phyloP scores from a whole-genome alignment of 805 yeast genomes.

The Ogataea pini region DNA sequence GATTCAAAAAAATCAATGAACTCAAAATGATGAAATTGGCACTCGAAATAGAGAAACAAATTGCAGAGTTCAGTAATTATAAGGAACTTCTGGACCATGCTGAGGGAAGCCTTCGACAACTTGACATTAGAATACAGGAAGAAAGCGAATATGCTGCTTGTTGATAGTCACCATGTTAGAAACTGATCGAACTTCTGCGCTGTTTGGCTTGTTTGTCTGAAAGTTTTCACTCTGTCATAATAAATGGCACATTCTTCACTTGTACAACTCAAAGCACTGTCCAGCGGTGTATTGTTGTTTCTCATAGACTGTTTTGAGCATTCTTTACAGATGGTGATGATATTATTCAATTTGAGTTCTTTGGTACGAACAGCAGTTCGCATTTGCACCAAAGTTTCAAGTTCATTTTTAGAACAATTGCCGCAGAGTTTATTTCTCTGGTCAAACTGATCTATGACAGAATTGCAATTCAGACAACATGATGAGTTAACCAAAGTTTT shows the following conservation, averaged over 20 bases:
- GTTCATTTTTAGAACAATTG: slow-evolving; percentile 38
- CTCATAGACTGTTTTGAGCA: slow-evolving; percentile 33
- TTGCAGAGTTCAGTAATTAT: slow-evolving; percentile 38
- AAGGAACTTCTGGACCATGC: slow-evolving; percentile 38
- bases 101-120: slow-evolving; percentile 29
- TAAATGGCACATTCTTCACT: slow-evolving; percentile 68
- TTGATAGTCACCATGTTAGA: slow-evolving; percentile 27
- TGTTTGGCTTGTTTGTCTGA: slow-evolving; percentile 26
- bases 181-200: slow-evolving; percentile 14
- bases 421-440: slow-evolving; percentile 23
- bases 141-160: slow-evolving; percentile 26
- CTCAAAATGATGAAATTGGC: slow-evolving; percentile 41
- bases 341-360: slow-evolving; percentile 32
- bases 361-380: slow-evolving; percentile 27
- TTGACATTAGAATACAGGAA: slow-evolving; percentile 33
- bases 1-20: slow-evolving; percentile 43
- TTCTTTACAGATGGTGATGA: slow-evolving; percentile 38
- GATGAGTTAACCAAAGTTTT: slow-evolving; percentile 26
- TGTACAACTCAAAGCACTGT: slow-evolving; percentile 43
- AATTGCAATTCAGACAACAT: slow-evolving; percentile 35
- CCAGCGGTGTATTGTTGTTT: slow-evolving; percentile 25
- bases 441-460: neutral
- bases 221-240: slow-evolving; percentile 50
- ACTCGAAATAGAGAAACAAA: slow-evolving; percentile 40
- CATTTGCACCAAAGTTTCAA: slow-evolving; percentile 37